Evolutionary conservation across 306 rosid genomes (phyloP).

Genomic region (Senna siamea): DNA sequence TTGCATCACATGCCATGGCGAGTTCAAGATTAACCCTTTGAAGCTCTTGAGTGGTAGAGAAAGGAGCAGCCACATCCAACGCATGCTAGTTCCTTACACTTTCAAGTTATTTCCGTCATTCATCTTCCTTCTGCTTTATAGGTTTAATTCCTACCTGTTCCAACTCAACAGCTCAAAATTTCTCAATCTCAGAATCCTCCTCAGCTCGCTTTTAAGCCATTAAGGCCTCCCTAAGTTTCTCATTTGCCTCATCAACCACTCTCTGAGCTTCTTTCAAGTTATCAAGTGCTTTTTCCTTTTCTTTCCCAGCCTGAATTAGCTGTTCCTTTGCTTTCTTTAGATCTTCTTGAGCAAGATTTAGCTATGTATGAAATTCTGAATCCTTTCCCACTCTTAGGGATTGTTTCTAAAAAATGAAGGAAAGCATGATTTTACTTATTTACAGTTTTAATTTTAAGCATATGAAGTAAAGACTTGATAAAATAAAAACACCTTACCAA

Average conservation of each 20-base stretch:
- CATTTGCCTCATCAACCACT: conserved; percentile 75
- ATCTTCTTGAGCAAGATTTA: conserved; percentile 77
- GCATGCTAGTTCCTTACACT: conserved; percentile 84
- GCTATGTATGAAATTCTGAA: conserved; percentile 68
- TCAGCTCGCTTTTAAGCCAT: conserved; percentile 86
- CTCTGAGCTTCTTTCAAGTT: conserved; percentile 81
- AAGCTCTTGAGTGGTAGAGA: conserved; percentile 81
- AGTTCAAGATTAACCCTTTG: conserved; percentile 79
- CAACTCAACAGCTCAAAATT: conserved; percentile 87
- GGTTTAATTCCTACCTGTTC: conserved; percentile 92
- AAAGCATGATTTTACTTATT: neutral
- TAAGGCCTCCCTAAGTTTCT: conserved; percentile 80
- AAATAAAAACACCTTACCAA: conserved; percentile 3
- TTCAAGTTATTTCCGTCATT: conserved; percentile 80
- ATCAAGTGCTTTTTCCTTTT: conserved; percentile 62
- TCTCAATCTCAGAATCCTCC: conserved; percentile 84
- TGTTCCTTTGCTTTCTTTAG: conserved; percentile 85
- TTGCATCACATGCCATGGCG: conserved; percentile 79
- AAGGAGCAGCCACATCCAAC: conserved; percentile 79
- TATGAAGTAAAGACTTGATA: neutral
- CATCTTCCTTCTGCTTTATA: conserved; percentile 75
- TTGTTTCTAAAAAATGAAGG: conserved; percentile 57
- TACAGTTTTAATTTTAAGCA: conserved; percentile 11
- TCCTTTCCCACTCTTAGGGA: conserved; percentile 57
- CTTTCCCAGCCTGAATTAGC: conserved; percentile 68